phyloP scores from a whole-genome alignment of 805 yeast genomes.

The Millerozyma acaciae region DNA sequence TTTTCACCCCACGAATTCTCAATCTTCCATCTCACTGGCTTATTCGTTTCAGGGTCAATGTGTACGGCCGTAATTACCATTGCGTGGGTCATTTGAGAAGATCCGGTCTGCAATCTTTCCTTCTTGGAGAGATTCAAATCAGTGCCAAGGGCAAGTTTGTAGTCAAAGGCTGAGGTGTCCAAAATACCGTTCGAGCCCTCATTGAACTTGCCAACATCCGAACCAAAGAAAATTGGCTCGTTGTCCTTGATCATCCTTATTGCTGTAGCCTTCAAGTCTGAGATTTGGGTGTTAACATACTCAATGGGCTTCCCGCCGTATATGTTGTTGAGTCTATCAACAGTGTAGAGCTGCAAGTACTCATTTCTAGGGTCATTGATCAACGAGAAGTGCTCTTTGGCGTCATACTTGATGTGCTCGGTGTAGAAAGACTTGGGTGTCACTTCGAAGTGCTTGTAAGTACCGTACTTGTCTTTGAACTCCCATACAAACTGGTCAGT shows the following conservation, averaged over 20 bases:
- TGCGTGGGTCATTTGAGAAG: slow-evolving; percentile 86
- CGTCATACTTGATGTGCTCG: slow-evolving; percentile 51
- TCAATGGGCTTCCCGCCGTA: slow-evolving; percentile 65
- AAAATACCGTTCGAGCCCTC: slow-evolving; percentile 63
- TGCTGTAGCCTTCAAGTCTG: slow-evolving; percentile 55
- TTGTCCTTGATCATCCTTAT: slow-evolving; percentile 65
- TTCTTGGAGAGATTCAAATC: slow-evolving; percentile 53
- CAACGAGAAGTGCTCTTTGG: slow-evolving; percentile 55
- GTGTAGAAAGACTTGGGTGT: slow-evolving; percentile 66
- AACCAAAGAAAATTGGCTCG: slow-evolving; percentile 83
- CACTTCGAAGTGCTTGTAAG: slow-evolving; percentile 45
- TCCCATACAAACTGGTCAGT: slow-evolving; percentile 69
- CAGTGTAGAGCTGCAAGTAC: slow-evolving; percentile 58
- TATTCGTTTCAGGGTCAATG: slow-evolving; percentile 47
- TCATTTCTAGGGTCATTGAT: slow-evolving; percentile 81
- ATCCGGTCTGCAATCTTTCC: slow-evolving; percentile 64
- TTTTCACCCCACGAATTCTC: slow-evolving; percentile 43
- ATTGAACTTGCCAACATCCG: slow-evolving; percentile 81
- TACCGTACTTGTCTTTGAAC: slow-evolving; percentile 67
- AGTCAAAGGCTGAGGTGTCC: slow-evolving; percentile 69
- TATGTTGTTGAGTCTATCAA: slow-evolving; percentile 73
- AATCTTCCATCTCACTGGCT: slow-evolving; percentile 42
- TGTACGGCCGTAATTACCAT: slow-evolving; percentile 84
- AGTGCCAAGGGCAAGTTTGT: slow-evolving; percentile 52
- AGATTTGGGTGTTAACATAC: slow-evolving; percentile 66